Evolutionary conservation across 495 filamentous ascomycete species (phyloP).

Genomic region (Penicillium bialowiezense): DNA sequence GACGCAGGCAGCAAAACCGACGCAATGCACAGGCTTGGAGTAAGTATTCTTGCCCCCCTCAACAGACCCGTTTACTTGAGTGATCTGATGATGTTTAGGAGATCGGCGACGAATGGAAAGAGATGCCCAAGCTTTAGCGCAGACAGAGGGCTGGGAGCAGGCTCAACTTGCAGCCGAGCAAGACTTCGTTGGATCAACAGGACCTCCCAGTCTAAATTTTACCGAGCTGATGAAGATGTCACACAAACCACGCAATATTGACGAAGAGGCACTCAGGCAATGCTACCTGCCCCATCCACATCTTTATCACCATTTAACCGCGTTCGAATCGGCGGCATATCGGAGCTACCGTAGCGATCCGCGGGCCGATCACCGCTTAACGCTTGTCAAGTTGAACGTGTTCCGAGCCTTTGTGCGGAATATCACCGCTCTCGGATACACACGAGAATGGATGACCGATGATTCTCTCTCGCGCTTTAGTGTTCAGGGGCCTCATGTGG

Average conservation of each 20-base stretch:
- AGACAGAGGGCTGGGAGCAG: no score
- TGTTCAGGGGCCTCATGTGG: neutral
- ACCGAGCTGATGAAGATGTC: no score
- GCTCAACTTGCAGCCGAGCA: no score
- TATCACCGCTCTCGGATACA: constrained; percentile 15
- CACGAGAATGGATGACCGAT: constrained; percentile 11
- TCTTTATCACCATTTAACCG: no score
- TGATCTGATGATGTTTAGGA: neutral
- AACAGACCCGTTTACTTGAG: no score
- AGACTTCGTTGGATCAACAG: no score
- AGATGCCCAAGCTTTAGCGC: no score
- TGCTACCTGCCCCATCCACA: no score
- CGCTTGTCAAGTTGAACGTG: constrained; percentile 21
- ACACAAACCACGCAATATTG: no score
- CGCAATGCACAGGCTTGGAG: neutral
- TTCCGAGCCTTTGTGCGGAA: constrained; percentile 24
- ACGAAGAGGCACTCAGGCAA: no score
- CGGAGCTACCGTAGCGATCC: neutral
- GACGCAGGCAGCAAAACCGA: neutral
- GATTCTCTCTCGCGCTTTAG: constrained; percentile 23
- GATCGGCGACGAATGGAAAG: no score
- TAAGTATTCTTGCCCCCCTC: neutral
- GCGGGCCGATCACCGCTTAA: neutral
- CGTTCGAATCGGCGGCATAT: neutral
- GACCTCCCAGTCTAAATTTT: no score